Percentiles rank a stretch among this genome's conserved stretches.
phyloP scores from a whole-genome alignment of 75 land plant species.

The Pinus albicaulis region DNA sequence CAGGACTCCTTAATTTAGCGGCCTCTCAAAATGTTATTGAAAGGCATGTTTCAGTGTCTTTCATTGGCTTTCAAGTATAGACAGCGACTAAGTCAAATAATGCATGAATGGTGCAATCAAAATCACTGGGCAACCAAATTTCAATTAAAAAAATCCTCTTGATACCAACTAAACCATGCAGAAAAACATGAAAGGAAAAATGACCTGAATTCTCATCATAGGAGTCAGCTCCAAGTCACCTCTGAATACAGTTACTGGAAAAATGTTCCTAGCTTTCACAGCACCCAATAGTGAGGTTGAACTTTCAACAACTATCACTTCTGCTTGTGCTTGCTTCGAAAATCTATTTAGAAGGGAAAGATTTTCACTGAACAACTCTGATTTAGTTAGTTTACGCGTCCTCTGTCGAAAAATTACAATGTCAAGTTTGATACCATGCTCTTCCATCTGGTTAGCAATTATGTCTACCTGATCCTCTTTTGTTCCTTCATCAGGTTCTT shows the following conservation, averaged over 20 bases:
- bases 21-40: too few species aligned
- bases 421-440: conserved; percentile 75
- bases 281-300: conserved; percentile 72
- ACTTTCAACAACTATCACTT: conserved; percentile 54
- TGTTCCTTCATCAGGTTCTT: conserved; percentile 83
- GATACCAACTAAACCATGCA: too few species aligned
- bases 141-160: too few species aligned
- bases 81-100: too few species aligned
- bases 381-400: conserved; percentile 7
- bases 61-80: too few species aligned
- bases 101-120: too few species aligned
- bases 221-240: conserved; percentile 90
- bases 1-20: too few species aligned
- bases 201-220: conserved; percentile 41
- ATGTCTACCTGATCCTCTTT: conserved; percentile 80
- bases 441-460: conserved; percentile 62
- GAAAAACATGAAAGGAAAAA: too few species aligned
- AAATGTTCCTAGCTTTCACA: conserved; percentile 67
- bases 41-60: too few species aligned
- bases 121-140: too few species aligned
- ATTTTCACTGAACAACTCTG: conserved; percentile 49
- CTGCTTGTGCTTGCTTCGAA: conserved; percentile 50
- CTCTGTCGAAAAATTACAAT: conserved; percentile 50
- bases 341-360: conserved; percentile 56
- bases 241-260: conserved; percentile 84